Evolutionary conservation across 2,329 filamentous ascomycete species (phyloP).

Genomic region (Sarocladium brachiariae): DNA sequence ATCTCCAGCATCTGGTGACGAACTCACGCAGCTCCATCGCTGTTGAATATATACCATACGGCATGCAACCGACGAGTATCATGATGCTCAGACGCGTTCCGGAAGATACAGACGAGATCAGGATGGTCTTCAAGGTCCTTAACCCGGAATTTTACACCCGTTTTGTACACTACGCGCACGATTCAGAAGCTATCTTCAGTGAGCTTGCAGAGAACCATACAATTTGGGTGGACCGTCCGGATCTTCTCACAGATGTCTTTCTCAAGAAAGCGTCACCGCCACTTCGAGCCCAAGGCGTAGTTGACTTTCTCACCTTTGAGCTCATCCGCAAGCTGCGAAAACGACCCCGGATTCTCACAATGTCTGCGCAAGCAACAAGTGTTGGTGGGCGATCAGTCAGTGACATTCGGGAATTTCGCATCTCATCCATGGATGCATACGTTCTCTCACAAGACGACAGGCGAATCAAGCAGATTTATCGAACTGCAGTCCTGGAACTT

Average conservation of each 20-base stretch:
- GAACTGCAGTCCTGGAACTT: constrained; percentile 29
- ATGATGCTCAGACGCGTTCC: no score
- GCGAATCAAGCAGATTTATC: constrained; percentile 26
- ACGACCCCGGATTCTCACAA: constrained; percentile 23
- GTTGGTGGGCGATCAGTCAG: constrained; percentile 10
- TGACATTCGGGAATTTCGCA: constrained; percentile 41
- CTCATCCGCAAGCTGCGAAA: constrained; percentile 37
- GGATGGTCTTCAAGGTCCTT: constrained; percentile 40
- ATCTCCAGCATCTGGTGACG: constrained; percentile 42
- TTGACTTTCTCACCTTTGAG: constrained; percentile 35
- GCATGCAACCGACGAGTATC: no score
- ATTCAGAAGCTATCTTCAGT: constrained; percentile 53
- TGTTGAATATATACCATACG: constrained; percentile 48
- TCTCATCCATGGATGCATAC: constrained; percentile 45
- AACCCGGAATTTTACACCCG: constrained; percentile 62
- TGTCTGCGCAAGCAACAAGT: neutral
- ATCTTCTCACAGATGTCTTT: constrained; percentile 40
- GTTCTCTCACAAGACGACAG: constrained; percentile 29
- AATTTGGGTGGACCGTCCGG: constrained; percentile 47
- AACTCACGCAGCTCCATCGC: constrained; percentile 34
- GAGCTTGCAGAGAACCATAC: constrained; percentile 55
- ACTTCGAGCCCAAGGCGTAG: constrained; percentile 25
- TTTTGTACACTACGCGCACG: constrained; percentile 56
- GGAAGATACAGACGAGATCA: neutral
- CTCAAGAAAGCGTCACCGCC: constrained; percentile 31